These are phyloP conservation scores for Penstemon eatonii DNA, from an alignment of 257 asterid genomes.

Conservation along the genomic window DNA sequence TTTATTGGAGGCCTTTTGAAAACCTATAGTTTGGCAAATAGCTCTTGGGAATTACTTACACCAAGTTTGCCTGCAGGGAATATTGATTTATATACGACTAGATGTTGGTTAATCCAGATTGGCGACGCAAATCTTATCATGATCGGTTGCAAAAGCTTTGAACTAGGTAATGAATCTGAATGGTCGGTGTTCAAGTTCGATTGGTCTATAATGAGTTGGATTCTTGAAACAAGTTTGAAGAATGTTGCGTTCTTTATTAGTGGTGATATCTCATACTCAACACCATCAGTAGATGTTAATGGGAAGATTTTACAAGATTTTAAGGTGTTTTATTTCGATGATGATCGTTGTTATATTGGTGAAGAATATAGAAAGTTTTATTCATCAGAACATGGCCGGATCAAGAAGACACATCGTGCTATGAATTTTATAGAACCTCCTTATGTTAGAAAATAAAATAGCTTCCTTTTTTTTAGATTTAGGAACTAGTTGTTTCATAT, in stretches of 20 bases:
- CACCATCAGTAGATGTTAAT: background rate
- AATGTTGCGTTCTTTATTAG: background rate
- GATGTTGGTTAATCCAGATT: conserved; percentile 1
- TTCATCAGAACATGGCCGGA: too few species aligned
- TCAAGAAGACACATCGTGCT: too few species aligned
- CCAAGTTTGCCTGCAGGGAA: background rate
- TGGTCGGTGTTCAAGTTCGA: background rate
- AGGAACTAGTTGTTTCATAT: too few species aligned
- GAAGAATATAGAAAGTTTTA: too few species aligned
- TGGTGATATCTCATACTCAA: background rate
- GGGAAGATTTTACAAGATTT: background rate
- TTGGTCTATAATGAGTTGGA: conserved; percentile 13
- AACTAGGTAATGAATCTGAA: background rate
- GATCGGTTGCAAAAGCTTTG: background rate
- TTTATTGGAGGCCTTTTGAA: background rate
- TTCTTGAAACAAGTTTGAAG: background rate
- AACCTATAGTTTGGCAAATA: background rate
- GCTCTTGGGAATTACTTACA: background rate
- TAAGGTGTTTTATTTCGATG: background rate
- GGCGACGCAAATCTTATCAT: background rate
- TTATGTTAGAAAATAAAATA: too few species aligned
- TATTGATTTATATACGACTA: background rate
- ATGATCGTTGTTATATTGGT: too few species aligned
- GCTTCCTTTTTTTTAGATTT: too few species aligned
- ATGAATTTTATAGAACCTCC: too few species aligned